phyloP scores from a whole-genome alignment of 2,329 filamentous ascomycete genomes.

The Ascochyta lentis region DNA sequence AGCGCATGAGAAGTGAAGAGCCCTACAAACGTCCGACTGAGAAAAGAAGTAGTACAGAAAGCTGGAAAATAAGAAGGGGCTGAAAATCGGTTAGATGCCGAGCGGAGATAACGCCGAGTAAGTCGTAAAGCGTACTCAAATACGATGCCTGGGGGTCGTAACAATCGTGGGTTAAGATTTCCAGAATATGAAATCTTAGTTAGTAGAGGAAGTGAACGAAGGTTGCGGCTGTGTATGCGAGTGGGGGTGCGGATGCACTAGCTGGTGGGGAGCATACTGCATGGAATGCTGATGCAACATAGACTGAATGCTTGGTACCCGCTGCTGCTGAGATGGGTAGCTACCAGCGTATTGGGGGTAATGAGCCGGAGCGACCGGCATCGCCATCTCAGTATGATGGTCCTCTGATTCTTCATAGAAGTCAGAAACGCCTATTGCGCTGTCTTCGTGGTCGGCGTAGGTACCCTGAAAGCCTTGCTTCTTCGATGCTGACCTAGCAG shows the following conservation, averaged over 20 bases:
- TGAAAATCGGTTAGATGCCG: conserved; percentile 19
- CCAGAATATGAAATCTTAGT: background rate
- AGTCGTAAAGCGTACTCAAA: conserved; percentile 1
- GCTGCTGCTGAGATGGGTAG: conserved; percentile 35
- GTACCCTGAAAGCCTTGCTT: conserved; percentile 60
- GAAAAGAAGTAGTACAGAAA: background rate
- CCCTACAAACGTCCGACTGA: background rate
- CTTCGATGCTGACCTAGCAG: conserved; percentile 69
- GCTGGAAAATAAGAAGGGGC: conserved; percentile 14
- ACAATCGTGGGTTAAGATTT: conserved; percentile 5
- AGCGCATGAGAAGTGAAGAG: background rate
- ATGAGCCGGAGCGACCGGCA: conserved; percentile 33
- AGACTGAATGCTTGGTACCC: conserved; percentile 50
- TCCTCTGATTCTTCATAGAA: conserved; percentile 53
- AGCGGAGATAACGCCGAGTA: conserved; percentile 12
- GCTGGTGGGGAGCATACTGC: conserved; percentile 27
- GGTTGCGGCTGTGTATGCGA: conserved; percentile 11
- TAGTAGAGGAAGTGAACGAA: background rate
- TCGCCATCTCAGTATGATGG: conserved; percentile 35
- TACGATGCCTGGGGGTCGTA: conserved; percentile 9
- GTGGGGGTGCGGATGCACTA: conserved; percentile 21
- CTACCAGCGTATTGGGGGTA: conserved; percentile 26
- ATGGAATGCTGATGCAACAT: conserved; percentile 43
- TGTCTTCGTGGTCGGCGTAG: conserved; percentile 66
- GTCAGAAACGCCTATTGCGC: conserved; percentile 67